Evolutionary conservation across 1,139 yeast genomes (phyloP), one percentile per base, ranked within the genome.

Genomic region (Trichomonascaceae sp.): DNA sequence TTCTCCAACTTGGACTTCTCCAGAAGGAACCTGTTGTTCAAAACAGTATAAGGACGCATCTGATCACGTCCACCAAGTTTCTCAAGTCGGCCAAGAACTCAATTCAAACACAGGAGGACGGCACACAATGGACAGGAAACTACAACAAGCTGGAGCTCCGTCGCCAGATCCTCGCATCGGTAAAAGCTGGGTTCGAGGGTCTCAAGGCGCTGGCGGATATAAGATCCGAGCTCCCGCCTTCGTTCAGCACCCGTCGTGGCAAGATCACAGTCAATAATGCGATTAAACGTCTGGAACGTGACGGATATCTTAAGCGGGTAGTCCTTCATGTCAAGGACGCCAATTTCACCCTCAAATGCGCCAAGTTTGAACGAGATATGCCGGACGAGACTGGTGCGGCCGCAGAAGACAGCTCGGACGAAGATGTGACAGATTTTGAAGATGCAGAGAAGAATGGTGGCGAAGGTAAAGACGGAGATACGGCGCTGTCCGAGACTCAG

Each of bases 271-370:
- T 74, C 45, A 62, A 71, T 17, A 61, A 73, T 2, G 64, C 72
- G 2, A 64, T 75, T 4, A 58, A 67, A 13, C 62, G 64, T 37
- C 59, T 80, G 22, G 73, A 69, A 38, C 57, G 55, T 3, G 60
- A 57, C 28, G 79, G 76, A 0, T 73, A 61, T 43, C 57, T 80
- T 11, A 74, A 71, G 38, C 69, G 74, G 32, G 69, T 80, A 1
- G 53, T 66, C 43, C 79, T 77, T 2, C n/a, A n/a, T n/a, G n/a
- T n/a, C n/a, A 22, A 15, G 13, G 29, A 17, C 14, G 65, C 68
- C 1, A 56, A 59, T 3, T 50, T 56, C 17, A 57, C 67, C 33
- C 66, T 72, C n/a, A 63, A 74, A 37, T 76, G 89, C 33, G 62
- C 79, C 14, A 71, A 69, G 50, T 78, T 59, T 44, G 29, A 76